Conservation (phyloP, 768 basidiomycete genomes). For the Tremella yokohamensis region DNA sequence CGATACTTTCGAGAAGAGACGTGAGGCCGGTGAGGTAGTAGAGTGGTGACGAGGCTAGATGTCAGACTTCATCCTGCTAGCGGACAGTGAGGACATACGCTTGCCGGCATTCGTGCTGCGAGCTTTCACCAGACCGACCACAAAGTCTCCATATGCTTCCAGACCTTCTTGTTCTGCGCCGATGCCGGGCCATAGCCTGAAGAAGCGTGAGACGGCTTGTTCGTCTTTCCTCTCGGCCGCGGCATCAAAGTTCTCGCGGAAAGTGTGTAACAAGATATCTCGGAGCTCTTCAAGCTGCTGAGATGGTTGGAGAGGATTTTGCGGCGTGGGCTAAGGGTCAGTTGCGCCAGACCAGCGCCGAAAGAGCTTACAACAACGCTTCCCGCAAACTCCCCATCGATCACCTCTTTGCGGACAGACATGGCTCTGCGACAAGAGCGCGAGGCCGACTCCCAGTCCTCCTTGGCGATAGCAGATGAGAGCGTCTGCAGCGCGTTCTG, state of each 20-base stretch:
- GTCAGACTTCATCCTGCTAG: slow-evolving; percentile 13
- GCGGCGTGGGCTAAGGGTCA: slow-evolving; percentile 74
- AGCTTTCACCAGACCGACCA: slow-evolving; percentile 80
- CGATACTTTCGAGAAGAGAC: slow-evolving; percentile 88
- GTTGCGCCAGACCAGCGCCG: not conserved
- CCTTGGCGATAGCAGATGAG: slow-evolving; percentile 63
- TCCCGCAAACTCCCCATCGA: slow-evolving; percentile 79
- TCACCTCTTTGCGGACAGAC: slow-evolving; percentile 71
- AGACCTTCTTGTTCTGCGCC: slow-evolving; percentile 90
- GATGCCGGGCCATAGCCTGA: slow-evolving; percentile 93
- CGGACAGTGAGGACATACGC: slow-evolving; percentile 56
- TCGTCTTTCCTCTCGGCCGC: slow-evolving; percentile 80
- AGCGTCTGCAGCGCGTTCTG: slow-evolving; percentile 65
- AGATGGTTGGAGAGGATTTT: slow-evolving; percentile 76
- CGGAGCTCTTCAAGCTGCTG: slow-evolving; percentile 76
- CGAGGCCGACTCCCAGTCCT: slow-evolving; percentile 95
- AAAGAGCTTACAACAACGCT: slow-evolving; percentile 67
- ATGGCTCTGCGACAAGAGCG: slow-evolving; percentile 87
- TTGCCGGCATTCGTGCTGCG: slow-evolving; percentile 74
- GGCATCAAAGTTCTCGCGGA: slow-evolving; percentile 72
- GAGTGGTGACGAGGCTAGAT: slow-evolving; percentile 77
- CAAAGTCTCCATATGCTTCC: slow-evolving; percentile 86
- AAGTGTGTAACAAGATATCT: slow-evolving; percentile 69
- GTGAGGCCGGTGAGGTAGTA: slow-evolving; percentile 89
- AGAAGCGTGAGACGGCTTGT: slow-evolving; percentile 83